Evolutionary conservation across 805 yeast species (phyloP).

Genomic region (Wickerhamiella occidentalis): DNA sequence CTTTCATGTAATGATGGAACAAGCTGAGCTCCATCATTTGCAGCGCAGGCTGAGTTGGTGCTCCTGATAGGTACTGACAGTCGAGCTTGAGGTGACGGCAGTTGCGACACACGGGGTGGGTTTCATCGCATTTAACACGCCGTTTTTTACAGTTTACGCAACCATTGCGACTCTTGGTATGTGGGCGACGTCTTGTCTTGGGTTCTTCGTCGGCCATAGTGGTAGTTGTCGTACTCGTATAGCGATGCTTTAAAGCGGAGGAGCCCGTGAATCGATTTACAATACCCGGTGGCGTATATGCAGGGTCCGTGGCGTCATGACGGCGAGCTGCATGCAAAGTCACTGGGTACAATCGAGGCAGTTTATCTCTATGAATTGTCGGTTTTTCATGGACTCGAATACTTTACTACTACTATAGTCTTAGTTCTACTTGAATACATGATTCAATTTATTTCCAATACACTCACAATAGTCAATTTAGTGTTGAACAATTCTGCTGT

Average conservation of each 20-base stretch:
- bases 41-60: slow-evolving; percentile 29
- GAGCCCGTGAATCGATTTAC: neutral
- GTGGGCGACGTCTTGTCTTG: slow-evolving; percentile 59
- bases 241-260: neutral
- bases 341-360: no score
- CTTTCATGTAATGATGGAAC: slow-evolving; percentile 77
- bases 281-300: neutral
- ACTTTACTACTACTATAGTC: no score
- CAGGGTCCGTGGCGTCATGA: neutral
- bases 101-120: slow-evolving; percentile 64
- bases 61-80: slow-evolving; percentile 45
- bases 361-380: no score
- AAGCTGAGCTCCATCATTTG: slow-evolving; percentile 68
- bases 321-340: neutral
- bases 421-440: no score
- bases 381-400: no score
- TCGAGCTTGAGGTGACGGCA: slow-evolving; percentile 68
- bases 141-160: slow-evolving; percentile 82
- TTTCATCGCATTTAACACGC: slow-evolving; percentile 87
- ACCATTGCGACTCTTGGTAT: slow-evolving; percentile 78
- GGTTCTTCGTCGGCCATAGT: slow-evolving; percentile 9
- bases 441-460: no score
- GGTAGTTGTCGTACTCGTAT: neutral
- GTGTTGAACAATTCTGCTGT: neutral
- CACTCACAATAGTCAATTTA: no score